phyloP scores from a whole-genome alignment of 176 grass and related monocot genomes.

The Eragrostis curvula region DNA sequence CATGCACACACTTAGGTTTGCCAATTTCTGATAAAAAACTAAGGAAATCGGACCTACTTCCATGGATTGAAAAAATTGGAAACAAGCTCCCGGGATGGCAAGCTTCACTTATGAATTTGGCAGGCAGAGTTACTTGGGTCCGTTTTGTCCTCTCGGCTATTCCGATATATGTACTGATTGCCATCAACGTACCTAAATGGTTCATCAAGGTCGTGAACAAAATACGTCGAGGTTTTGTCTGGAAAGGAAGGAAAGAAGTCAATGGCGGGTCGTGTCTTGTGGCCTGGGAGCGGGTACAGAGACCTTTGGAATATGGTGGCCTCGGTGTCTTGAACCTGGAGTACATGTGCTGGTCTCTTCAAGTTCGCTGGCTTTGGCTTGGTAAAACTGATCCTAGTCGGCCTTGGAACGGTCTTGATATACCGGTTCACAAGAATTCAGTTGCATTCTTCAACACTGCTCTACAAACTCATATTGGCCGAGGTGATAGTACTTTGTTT shows the following conservation, averaged over 20 bases:
- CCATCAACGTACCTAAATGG: not conserved
- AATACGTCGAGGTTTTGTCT: not conserved
- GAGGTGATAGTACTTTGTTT: not conserved
- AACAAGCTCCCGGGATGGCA: too few species aligned
- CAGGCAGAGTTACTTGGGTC: too few species aligned
- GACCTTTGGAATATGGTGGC: not conserved
- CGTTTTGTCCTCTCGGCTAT: not conserved
- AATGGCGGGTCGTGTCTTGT: not conserved
- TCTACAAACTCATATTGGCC: not conserved
- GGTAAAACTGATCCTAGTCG: not conserved
- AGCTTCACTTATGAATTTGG: too few species aligned
- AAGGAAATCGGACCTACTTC: too few species aligned
- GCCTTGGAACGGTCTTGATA: not conserved
- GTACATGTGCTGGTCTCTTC: not conserved
- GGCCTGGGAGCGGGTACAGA: not conserved
- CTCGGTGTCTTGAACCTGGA: not conserved
- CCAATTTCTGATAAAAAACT: too few species aligned
- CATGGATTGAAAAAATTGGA: too few species aligned
- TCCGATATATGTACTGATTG: not conserved
- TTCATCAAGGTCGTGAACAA: not conserved
- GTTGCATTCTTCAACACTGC: not conserved
- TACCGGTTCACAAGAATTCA: not conserved
- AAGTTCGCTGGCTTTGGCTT: not conserved
- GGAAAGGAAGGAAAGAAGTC: not conserved
- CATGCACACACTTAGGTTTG: too few species aligned